A percentile compares a stretch with the other conserved stretches of the same genome.
Conservation (phyloP, 306 rosid genomes). For the Prunus armeniaca region DNA sequence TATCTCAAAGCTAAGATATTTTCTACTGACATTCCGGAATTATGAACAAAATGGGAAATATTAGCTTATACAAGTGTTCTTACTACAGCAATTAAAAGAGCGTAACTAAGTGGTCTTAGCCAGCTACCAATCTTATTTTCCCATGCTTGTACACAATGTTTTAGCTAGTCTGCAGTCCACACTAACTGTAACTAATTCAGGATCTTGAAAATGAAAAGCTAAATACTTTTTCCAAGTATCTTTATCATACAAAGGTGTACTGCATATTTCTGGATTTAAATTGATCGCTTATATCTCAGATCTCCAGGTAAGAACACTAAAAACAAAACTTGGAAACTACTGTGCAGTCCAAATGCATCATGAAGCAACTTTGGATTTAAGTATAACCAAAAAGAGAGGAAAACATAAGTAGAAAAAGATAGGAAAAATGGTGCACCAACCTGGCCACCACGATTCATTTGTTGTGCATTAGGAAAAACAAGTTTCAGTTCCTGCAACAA, state of each 20-base stretch:
- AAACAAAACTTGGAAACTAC: neutral
- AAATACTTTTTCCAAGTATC: neutral
- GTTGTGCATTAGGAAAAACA: slow-evolving; percentile 85
- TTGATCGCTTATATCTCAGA: neutral
- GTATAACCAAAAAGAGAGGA: neutral
- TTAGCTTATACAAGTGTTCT: neutral
- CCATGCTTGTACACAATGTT: neutral
- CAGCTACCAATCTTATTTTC: neutral
- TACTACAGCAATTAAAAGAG: neutral
- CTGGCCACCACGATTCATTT: slow-evolving; percentile 97
- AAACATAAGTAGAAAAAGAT: neutral
- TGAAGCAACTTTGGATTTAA: neutral
- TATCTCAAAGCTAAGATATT: too few relatives aligned
- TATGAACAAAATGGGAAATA: too few relatives aligned
- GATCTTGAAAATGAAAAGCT: neutral
- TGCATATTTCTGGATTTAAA: neutral
- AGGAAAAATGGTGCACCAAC: slow-evolving; percentile 34
- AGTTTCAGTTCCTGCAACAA: slow-evolving; percentile 68
- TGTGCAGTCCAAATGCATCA: neutral
- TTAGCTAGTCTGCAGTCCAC: neutral
- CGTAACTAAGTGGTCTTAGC: neutral
- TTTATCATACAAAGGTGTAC: neutral
- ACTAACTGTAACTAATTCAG: too few relatives aligned
- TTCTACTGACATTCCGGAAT: too few relatives aligned
- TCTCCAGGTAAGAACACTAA: neutral